Conservation (phyloP, 495 filamentous ascomycete species). For the Staphylotrichum longicolle region DNA sequence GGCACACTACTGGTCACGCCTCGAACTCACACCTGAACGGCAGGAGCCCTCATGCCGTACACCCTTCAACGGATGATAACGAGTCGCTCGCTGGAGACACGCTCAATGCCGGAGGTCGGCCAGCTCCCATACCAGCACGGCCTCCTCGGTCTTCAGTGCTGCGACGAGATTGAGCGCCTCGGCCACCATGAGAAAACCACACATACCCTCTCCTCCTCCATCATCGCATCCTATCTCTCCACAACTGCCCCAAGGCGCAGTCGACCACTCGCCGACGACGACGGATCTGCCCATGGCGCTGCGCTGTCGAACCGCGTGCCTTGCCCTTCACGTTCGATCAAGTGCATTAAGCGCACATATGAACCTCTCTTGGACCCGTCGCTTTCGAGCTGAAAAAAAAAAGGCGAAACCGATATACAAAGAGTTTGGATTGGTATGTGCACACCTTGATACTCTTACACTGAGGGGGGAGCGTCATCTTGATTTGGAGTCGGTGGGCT, state of each 20-base stretch:
- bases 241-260: conserved; percentile 38
- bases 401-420: conserved; percentile 66
- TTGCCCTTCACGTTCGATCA: conserved; percentile 57
- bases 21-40: conserved; percentile 33
- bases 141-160: conserved; percentile 63
- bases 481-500: conserved; percentile 49
- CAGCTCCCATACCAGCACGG: conserved; percentile 63
- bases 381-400: conserved; percentile 59
- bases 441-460: conserved; percentile 38
- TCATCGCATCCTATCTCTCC: conserved; percentile 61
- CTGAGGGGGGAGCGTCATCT: conserved; percentile 54
- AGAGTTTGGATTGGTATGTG: conserved; percentile 67
- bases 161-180: conserved; percentile 47
- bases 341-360: conserved; percentile 67
- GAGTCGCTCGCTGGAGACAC: conserved; percentile 59
- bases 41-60: conserved; percentile 38
- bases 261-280: conserved; percentile 34
- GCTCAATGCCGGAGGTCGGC: conserved; percentile 64
- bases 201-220: conserved; percentile 67
- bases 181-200: conserved; percentile 45
- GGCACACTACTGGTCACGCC: conserved; percentile 18
- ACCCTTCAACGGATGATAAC: conserved; percentile 52
- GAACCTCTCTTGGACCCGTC: conserved; percentile 62
- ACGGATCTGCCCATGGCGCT: conserved; percentile 41
- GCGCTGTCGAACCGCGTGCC: conserved; percentile 54